Percentiles rank a stretch among this genome's conserved stretches.
These are phyloP conservation scores for Globisporangium ultimum DNA, from an alignment of 352 stramenopile genomes.

Conservation along the genomic window DNA sequence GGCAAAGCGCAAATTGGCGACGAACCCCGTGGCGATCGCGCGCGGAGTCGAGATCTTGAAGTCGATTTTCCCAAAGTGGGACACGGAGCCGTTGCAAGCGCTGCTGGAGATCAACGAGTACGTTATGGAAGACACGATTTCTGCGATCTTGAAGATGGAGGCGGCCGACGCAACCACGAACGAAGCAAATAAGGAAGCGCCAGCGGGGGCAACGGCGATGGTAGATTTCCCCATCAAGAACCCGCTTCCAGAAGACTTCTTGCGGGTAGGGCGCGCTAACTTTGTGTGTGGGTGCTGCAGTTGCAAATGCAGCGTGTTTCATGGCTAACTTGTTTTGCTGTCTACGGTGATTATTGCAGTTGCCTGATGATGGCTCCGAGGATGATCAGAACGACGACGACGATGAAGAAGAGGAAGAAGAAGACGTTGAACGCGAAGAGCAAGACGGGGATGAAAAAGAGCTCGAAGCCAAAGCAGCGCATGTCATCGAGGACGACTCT, in stretches of 20 bases:
- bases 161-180: slow-evolving; percentile 33
- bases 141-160: slow-evolving; percentile 76
- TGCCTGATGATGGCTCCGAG: slow-evolving; percentile 31
- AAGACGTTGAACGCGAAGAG: slow-evolving; percentile 5
- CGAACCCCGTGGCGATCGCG: slow-evolving; percentile 42
- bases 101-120: slow-evolving; percentile 74
- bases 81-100: slow-evolving; percentile 55
- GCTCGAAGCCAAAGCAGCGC: slow-evolving; percentile 22
- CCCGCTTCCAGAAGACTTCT: slow-evolving; percentile 73
- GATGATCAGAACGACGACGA: slow-evolving; percentile 24
- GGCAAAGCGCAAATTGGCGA: slow-evolving; percentile 14
- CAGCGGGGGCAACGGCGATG: slow-evolving; percentile 4
- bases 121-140: slow-evolving; percentile 82
- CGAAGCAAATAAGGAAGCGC: not conserved
- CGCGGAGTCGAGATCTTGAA: slow-evolving; percentile 69
- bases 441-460: slow-evolving; percentile 41
- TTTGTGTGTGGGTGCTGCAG: not conserved
- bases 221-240: slow-evolving; percentile 57
- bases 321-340: slow-evolving; percentile 3
- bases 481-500: slow-evolving; percentile 54
- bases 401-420: slow-evolving; percentile 18
- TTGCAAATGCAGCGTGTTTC: not conserved
- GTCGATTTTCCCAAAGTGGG: slow-evolving; percentile 84
- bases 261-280: slow-evolving; percentile 38
- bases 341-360: slow-evolving; percentile 24